These are phyloP conservation scores for Thinopyrum obtusiflorum DNA, from an alignment of 202 grass and related monocot genomes.

Conservation along the genomic window DNA sequence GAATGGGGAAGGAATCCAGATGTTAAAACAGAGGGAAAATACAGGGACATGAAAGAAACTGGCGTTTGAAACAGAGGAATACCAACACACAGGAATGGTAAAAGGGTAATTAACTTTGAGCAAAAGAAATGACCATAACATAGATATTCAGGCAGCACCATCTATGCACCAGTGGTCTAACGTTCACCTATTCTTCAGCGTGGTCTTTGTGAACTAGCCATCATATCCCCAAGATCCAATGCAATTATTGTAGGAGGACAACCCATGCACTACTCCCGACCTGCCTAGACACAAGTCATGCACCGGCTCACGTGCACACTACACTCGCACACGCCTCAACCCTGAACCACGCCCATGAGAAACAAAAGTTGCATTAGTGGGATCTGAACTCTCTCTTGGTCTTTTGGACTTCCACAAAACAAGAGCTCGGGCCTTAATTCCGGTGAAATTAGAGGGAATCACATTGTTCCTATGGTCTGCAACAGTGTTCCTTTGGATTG, in stretches of 20 bases:
- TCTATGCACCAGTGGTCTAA: too few species aligned
- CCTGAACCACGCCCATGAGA: too few species aligned
- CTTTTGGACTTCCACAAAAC: background rate
- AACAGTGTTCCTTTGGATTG: background rate
- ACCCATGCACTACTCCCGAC: too few species aligned
- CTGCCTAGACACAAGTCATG: too few species aligned
- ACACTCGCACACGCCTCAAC: too few species aligned
- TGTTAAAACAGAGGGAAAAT: background rate
- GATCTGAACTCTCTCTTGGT: background rate
- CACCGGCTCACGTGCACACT: too few species aligned
- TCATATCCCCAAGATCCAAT: too few species aligned
- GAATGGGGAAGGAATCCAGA: background rate
- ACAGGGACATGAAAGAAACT: background rate
- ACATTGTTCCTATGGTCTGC: background rate
- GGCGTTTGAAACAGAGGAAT: background rate
- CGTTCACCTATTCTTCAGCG: too few species aligned
- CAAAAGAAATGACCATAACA: background rate
- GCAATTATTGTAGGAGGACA: too few species aligned
- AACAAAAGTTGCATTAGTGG: too few species aligned
- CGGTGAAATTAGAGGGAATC: background rate
- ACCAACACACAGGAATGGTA: background rate
- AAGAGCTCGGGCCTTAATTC: background rate
- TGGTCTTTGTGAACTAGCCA: too few species aligned
- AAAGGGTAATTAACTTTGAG: background rate
- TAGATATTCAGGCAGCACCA: background rate